These are phyloP conservation scores for Jatropha multifida DNA, from an alignment of 441 rosid species.

Conservation along the genomic window DNA sequence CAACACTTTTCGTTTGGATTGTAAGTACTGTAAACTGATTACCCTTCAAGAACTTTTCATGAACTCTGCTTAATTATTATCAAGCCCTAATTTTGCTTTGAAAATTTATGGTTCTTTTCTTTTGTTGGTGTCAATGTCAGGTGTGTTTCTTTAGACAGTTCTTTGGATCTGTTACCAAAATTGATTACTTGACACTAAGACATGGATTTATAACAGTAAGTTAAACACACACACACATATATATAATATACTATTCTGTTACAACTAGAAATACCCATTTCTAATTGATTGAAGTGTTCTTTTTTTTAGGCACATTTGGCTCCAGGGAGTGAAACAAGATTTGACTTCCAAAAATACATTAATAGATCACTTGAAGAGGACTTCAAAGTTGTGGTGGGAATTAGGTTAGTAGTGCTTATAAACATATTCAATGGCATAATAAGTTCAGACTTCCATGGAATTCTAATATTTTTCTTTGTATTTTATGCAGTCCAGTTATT, in stretches of 20 bases:
- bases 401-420: conserved; percentile 46
- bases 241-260: not conserved
- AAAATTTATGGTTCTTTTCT: not conserved
- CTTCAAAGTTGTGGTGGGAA: conserved; percentile 85
- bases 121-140: conserved; percentile 37
- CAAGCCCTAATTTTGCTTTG: not conserved
- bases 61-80: not conserved
- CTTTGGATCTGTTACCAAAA: conserved; percentile 79
- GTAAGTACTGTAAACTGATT: conserved; percentile 43
- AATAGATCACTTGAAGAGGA: conserved; percentile 85
- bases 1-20: conserved; percentile 69
- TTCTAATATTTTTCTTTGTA: conserved; percentile 8
- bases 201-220: conserved; percentile 86
- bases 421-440: not conserved
- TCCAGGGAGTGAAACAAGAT: conserved; percentile 66
- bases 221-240: not conserved
- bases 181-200: conserved; percentile 83
- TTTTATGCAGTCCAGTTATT: conserved; percentile 57
- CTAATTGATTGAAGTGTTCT: not conserved
- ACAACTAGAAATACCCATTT: not conserved
- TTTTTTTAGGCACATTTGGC: conserved; percentile 82
- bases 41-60: not conserved
- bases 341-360: conserved; percentile 84
- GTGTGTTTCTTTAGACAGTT: conserved; percentile 97
- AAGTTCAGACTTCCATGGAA: too few species aligned